Evolutionary conservation across 306 rosid species (phyloP), one percentile per base, ranked within the genome.

Genomic region (Chamaecrista fasciculata): DNA sequence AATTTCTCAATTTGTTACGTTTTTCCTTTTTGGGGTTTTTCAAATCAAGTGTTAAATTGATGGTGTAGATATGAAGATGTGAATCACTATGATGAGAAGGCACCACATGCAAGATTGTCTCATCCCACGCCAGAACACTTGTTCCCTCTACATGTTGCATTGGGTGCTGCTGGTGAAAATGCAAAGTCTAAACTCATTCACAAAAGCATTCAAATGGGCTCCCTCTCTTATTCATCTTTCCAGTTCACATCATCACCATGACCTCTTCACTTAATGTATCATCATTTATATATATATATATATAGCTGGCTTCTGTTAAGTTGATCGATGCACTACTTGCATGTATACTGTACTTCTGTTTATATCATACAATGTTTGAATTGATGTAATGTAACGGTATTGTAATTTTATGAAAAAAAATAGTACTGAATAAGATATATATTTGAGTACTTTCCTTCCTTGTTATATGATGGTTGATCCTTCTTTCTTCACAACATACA

Each of bases 81-180:
- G 69, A 92, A 87, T 33, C 79, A 78, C 6, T 92, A 75, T 44
- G 84, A 81, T 15, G 65, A 74, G 74, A 89, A 84, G 75, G 95
- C 96, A 0, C 98, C 96, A 1, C 59, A 83, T 62, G 93, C 92
- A 0, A 92, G 53, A 64, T 81, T n/a, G 85, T 89, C 96, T 33
- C 98, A 87, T 63, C 98, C 96, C 0, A 64, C 66, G 78, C 92
- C 96, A 0, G 98, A 92, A 53, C 98, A 92, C 48, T 81, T 92
- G 37, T 92, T 59, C 50, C 98, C 98, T 0, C 56, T 92, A 61
- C 93, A 89, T 5, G 89, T 92, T 14, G 98, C 98, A 12, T 72
- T 84, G 49, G 98, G 96, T 15, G 96, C 98, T 4, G 93, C 96
- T 2, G 92, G 96, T 31, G 84, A 55, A 37, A 31, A 69, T 48